Evolutionary conservation across 768 basidiomycete species (phyloP), one percentile per base, ranked within the genome.

Genomic region (Mycena alexandri): DNA sequence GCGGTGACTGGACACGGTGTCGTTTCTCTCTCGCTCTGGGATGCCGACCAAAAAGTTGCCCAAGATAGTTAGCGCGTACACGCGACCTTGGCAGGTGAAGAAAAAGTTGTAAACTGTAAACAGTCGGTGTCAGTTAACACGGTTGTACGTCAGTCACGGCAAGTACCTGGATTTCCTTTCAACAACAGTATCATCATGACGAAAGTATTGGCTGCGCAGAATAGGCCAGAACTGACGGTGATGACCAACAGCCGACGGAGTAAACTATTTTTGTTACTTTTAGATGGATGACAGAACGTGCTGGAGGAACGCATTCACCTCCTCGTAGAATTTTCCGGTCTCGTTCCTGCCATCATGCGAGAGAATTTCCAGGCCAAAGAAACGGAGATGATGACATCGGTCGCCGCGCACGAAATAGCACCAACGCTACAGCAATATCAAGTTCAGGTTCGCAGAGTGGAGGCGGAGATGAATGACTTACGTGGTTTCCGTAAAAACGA

Each of bases 21-120:
- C n/a, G 3, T 12, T 22, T 11, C 6, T 2, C 19, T 11, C 22
- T n/a, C 34, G 48, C 25, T 13, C 52, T 1, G 52, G 52, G 5
- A 38, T 36, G 4, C 34, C 52, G 24, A 66, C n/a, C 10, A 66
- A 43, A 42, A 66, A 61, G 51, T 66, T 66, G 29, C 48, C 65
- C 33, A 66, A 21, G n/a, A 66, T 22, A 0, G 65, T 53, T 14
- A 66, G 47, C 2, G 65, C 48, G 65, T 66, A 66, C 2, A 61
- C 51, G 5, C 65, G 65, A 0, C 65, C 65, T 41, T 66, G 65
- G 24, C 38, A 54, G 29, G 43, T 1, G 29, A 58, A 66, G 41
- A 66, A 54, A 33, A 66, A 51, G 2, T 29, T 7, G 65, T 60
- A 60, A 7, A 34, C 55, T 58, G 25, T 7, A 14, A 44, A 9